A percentile compares a stretch with the other conserved stretches of the same genome.
Conservation (phyloP, 257 asterid species). For the Mitragyna speciosa region DNA sequence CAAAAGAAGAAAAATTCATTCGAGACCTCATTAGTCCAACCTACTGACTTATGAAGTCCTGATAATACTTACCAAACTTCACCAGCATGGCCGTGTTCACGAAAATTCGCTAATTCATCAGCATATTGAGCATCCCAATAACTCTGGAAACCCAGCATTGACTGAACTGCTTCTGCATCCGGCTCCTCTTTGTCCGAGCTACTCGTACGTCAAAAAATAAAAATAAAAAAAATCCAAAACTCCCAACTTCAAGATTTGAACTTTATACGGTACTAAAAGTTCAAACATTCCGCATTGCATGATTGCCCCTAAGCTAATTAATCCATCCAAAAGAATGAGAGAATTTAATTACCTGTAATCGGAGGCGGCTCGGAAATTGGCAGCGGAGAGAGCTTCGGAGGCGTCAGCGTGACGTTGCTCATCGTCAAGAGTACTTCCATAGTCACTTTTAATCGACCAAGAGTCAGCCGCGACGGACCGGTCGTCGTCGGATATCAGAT, state of each 20-base stretch:
- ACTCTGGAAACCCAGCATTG: constrained; percentile 94
- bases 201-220: constrained; percentile 31
- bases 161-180: constrained; percentile 69
- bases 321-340: not conserved
- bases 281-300: not conserved
- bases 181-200: constrained; percentile 96
- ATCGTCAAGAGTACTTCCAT: constrained; percentile 97
- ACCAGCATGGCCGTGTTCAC: constrained; percentile 93
- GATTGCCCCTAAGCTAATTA: not conserved
- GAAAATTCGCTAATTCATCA: constrained; percentile 77
- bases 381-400: constrained; percentile 84
- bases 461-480: constrained; percentile 97
- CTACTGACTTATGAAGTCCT: not conserved
- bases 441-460: constrained; percentile 97
- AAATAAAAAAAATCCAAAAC: not conserved
- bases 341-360: constrained; percentile 63
- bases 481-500: constrained; percentile 94
- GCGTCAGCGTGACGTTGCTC: constrained; percentile 99
- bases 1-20: not conserved
- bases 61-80: constrained; percentile 76
- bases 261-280: not conserved
- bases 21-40: not conserved
- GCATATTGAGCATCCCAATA: constrained; percentile 96
- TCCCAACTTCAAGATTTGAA: not conserved
- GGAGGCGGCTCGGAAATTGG: constrained; percentile 71